Evolutionary conservation across 768 basidiomycete genomes (phyloP), one percentile per base, ranked within the genome.

Genomic region (Mycena kentingensis): DNA sequence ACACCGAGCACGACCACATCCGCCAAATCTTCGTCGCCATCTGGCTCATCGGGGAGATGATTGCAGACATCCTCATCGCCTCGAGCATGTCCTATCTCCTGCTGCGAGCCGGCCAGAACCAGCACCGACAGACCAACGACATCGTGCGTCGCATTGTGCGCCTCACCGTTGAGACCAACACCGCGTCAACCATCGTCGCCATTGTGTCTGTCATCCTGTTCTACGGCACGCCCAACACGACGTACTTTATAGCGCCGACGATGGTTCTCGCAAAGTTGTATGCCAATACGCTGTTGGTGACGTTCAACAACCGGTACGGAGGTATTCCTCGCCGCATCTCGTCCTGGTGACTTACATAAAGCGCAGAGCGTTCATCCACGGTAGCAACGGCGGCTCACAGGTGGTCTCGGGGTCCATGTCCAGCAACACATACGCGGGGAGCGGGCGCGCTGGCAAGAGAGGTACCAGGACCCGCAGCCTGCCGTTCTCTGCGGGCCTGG

Each of bases 21-120:
- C 42, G 26, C 11, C 10, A 10, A 10, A 28, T 44, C 42, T 38
- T 38, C 37, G 37, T 38, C 37, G 13, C 13, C n/a, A 19, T 38
- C 1, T 55, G 54, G 54, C 42, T 55, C 26, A 32, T 45, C 16
- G 28, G 27, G 7, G 48, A 22, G 3, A 15, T 48, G 0, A 19
- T 46, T 22, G 54, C 54, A 12, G 28, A 50, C 12, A 25, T 49
- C 4, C 36, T 55, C 21, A 55, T 55, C 16, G 54, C 54, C 5
- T 6, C 27, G 10, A 31, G n/a, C n/a, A 55, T 55, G 54, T 49
- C 43, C 32, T 18, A 8, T 15, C 48, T 55, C 3, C 36, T 55
- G 3, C 25, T 45, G 21, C 44, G 32, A 13, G 43, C 43, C 3
- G 22, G 18, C 2, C 18, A 38, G 21, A 11, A 38, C 25, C 8